phyloP scores from a whole-genome alignment of 805 yeast genomes.

The Diddensiella santjacobensis region DNA sequence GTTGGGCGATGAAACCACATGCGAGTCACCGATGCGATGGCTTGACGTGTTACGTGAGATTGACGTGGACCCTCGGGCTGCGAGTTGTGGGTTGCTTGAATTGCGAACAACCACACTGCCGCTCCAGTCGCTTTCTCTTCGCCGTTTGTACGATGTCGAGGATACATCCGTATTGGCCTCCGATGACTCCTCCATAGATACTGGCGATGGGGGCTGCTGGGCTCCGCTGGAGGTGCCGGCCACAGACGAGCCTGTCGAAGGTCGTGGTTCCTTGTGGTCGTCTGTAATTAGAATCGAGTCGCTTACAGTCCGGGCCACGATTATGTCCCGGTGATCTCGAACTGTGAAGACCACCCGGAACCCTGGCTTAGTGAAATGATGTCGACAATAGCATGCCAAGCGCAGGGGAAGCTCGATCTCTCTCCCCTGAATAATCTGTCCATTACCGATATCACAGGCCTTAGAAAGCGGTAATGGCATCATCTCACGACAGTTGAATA shows the following conservation, averaged over 20 bases:
- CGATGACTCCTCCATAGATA: slow-evolving; percentile 36
- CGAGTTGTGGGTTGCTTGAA: neutral
- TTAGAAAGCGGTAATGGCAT: slow-evolving; percentile 47
- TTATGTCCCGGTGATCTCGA: slow-evolving; percentile 53
- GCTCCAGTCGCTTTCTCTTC: slow-evolving; percentile 23
- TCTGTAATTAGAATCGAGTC: slow-evolving; percentile 87
- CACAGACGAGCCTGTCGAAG: neutral
- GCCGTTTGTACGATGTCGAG: slow-evolving; percentile 19
- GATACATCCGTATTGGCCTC: slow-evolving; percentile 20
- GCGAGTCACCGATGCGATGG: slow-evolving; percentile 6
- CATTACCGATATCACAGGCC: slow-evolving; percentile 15
- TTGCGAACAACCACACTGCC: slow-evolving; percentile 5
- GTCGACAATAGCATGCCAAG: slow-evolving; percentile 93
- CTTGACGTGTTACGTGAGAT: neutral
- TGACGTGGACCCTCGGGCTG: slow-evolving; percentile 1
- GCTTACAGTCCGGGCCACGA: slow-evolving; percentile 73
- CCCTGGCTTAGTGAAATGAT: slow-evolving; percentile 71
- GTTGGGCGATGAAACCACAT: slow-evolving; percentile 11
- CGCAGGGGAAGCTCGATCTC: slow-evolving; percentile 57
- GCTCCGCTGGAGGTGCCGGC: slow-evolving; percentile 1
- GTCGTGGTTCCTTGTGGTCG: slow-evolving; percentile 59
- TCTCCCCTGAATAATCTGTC: slow-evolving; percentile 29
- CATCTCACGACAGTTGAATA: slow-evolving; percentile 87
- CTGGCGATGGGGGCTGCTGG: slow-evolving; percentile 27
- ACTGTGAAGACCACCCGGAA: slow-evolving; percentile 41